These are phyloP conservation scores for Asterella californica DNA, from an alignment of 225 moss, liverwort and hornwort genomes.

Conservation along the genomic window DNA sequence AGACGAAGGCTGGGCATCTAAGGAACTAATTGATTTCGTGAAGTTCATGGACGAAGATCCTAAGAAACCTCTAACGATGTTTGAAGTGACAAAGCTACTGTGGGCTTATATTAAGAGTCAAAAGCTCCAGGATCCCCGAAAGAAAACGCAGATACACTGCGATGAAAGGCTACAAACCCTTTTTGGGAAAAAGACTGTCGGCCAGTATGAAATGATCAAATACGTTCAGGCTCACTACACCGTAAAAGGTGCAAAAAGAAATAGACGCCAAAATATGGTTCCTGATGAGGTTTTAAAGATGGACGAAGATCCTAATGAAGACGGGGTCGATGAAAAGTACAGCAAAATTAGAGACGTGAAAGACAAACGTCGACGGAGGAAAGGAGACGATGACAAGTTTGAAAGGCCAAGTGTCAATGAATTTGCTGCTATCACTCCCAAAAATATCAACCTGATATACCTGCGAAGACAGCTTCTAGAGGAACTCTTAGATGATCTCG, in stretches of 20 bases:
- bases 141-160: constrained; percentile 81
- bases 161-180: constrained; percentile 73
- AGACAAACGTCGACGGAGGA: constrained; percentile 68
- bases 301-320: constrained; percentile 39
- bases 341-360: constrained; percentile 33
- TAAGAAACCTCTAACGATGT: constrained; percentile 64
- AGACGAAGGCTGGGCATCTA: constrained; percentile 81
- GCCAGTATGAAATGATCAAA: constrained; percentile 84
- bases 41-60: constrained; percentile 85
- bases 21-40: constrained; percentile 82
- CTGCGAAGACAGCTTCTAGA: constrained; percentile 72
- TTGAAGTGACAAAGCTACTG: constrained; percentile 78
- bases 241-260: constrained; percentile 29
- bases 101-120: constrained; percentile 85
- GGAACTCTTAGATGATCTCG: constrained; percentile 81
- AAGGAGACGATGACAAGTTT: constrained; percentile 65
- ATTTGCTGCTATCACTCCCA: constrained; percentile 80
- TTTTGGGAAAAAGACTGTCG: constrained; percentile 78
- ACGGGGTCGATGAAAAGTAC: constrained; percentile 46
- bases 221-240: constrained; percentile 76
- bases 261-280: constrained; percentile 19
- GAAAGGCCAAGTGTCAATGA: constrained; percentile 76
- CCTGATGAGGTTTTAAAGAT: constrained; percentile 13
- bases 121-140: constrained; percentile 76
- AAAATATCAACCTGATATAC: constrained; percentile 90